A percentile compares a stretch with the other conserved stretches of the same genome.
These are phyloP conservation scores for Saururus chinensis DNA, from an alignment of 164 flowering plant species.

Conservation along the genomic window DNA sequence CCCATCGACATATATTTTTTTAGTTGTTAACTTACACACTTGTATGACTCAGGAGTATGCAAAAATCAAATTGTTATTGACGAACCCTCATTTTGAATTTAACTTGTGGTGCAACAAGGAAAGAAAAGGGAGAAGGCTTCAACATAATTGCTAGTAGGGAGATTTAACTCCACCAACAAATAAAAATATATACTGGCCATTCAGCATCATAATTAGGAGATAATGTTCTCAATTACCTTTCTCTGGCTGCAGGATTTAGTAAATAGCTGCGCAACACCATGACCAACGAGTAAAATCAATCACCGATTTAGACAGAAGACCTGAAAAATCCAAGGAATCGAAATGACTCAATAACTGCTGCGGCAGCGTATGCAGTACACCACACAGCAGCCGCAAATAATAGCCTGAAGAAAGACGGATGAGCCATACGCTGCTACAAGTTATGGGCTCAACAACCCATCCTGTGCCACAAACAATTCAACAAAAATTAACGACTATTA, in stretches of 20 bases:
- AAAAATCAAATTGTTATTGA: too few species aligned
- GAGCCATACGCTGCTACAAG: slow-evolving; percentile 23
- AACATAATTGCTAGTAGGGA: background rate
- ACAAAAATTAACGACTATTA: background rate
- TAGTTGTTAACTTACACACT: too few species aligned
- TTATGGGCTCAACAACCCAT: background rate
- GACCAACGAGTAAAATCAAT: background rate
- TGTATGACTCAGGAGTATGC: too few species aligned
- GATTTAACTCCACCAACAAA: background rate
- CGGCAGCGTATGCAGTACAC: slow-evolving; percentile 52
- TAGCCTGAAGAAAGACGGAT: slow-evolving; percentile 24
- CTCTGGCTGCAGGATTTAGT: slow-evolving; percentile 96
- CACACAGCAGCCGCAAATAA: slow-evolving; percentile 49
- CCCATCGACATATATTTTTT: too few species aligned
- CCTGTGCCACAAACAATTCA: background rate
- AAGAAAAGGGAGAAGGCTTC: background rate
- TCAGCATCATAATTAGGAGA: too few species aligned
- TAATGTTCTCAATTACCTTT: slow-evolving; percentile 38
- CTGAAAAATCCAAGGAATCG: slow-evolving; percentile 21
- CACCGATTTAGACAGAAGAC: slow-evolving; percentile 10
- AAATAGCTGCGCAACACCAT: slow-evolving; percentile 97
- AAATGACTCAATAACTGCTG: slow-evolving; percentile 37
- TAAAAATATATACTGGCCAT: background rate
- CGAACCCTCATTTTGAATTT: too few species aligned
- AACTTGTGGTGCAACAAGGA: too few species aligned